Base-by-base conservation (phyloP, 2,329 filamentous ascomycete genomes). In the Dothistroma pini region DNA sequence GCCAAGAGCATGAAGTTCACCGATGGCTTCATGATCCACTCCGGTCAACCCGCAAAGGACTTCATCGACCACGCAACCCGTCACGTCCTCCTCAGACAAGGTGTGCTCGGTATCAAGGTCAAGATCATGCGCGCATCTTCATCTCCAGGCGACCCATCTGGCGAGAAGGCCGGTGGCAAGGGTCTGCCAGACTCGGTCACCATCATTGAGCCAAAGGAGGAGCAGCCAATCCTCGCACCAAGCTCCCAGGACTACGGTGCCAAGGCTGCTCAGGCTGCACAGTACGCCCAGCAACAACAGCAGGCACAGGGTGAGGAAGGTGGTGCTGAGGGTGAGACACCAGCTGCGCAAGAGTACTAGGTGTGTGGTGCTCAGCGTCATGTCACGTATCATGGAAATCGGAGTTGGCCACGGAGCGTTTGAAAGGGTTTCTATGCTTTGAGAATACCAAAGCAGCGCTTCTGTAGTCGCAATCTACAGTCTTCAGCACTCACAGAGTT, bases 1-100 rank as follows among this genome's bases (percentile, higher is more conserved):
- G 95, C 95, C 83, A 99, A 99, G 91, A 91, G 87, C 84, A 99
- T 99, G 95, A 99, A 99, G 89, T 99, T 99, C 89, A 99, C 95
- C 82, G 86, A 99, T 82, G 95, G 95, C 80, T 99, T 99, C 91
- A 99, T 99, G 95, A 99, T 99, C 84, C 95, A 99, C 91, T 99
- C 95, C 77, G 95, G 95, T 84, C 95, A 99, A 82, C 95, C 95
- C 77, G 95, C 93, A 78, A 93, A 96, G 84, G 95, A 99, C 84
- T 99, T 99, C 86, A 99, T 99, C 81, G 95, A 99, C 86, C 86
- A 84, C 76, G 96, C 96, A 74, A 97, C 95, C 77, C 95, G 95
- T 76, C 95, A 99, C 91, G 95, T 99, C 76, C 92, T 99, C 72
- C 93, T 99, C 81, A 91, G 96, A 84, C 95, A 99, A 86, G 95